Evolutionary conservation across 1,284 basidiomycete genomes (phyloP), one percentile per base, ranked within the genome.

Genomic region (Psilocybe mexicana): DNA sequence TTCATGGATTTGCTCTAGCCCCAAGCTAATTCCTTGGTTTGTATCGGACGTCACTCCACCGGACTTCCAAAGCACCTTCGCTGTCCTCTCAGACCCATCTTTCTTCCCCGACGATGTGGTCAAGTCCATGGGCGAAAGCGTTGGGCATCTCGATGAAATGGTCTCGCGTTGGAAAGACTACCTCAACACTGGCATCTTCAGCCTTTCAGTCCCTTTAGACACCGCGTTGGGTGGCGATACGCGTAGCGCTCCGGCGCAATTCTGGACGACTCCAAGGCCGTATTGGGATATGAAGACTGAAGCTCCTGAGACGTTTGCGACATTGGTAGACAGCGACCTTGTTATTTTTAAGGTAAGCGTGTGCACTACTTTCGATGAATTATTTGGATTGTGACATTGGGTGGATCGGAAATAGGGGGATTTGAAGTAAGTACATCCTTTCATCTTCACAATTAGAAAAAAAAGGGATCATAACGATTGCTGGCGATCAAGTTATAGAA

Each of bases 1-100:
- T 47, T 23, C 36, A 26, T 18, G n/a, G 33, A n/a, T 40, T n/a
- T 24, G 5, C 26, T 45, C 11, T 58, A 94, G 92, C 72, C 91
- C 93, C 0, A 96, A 96, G 72, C 76, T 90, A 7, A 90, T 96
- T 54, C 93, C 94, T 0, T 94, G 93, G 94, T 98, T 96, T 69
- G 94, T 96, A 51, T 94, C 90, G 11, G 93, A 95, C 70, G 93
- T 95, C 23, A 88, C 90, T 1, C 93, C 93, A 1, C 75, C 78
- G 25, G 93, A 95, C 72, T 94, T 93, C 70, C 69, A 72, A 61
- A 78, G 75, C 42, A 79, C 82, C 1, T 78, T 88, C 46, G 59
- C 67, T 0, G 76, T 75, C 2, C 75, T 90, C 1, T 74, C 82
- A 60, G 88, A 92, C 63, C 80, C 88, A 50, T 68, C 82, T 0